phyloP scores from a whole-genome alignment of 495 filamentous ascomycete species.

The Penicillium tannophilum region DNA sequence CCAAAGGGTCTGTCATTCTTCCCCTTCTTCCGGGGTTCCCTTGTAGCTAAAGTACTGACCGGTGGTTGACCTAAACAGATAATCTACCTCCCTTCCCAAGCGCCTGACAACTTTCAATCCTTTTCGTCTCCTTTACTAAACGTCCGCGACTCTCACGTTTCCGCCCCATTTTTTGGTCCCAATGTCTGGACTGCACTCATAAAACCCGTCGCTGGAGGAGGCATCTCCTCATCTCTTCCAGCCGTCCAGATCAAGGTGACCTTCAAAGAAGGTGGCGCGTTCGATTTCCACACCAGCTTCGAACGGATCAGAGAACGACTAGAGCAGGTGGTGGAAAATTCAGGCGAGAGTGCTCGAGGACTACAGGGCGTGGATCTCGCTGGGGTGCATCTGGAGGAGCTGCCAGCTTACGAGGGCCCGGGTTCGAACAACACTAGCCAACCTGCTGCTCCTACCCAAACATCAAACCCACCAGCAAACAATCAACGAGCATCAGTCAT shows the following conservation, averaged over 20 bases:
- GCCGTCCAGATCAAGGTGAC: constrained; percentile 78
- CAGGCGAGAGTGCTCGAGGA: constrained; percentile 49
- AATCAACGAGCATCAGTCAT: constrained; percentile 22
- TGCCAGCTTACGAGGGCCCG: constrained; percentile 73
- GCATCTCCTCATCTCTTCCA: constrained; percentile 72
- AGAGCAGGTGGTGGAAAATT: constrained; percentile 75
- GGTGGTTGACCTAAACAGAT: constrained; percentile 52
- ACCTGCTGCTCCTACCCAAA: constrained; percentile 3
- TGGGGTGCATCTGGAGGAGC: constrained; percentile 72
- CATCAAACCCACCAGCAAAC: constrained; percentile 15
- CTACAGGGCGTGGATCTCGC: constrained; percentile 55
- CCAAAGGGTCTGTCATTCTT: constrained; percentile 65
- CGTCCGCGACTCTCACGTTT: constrained; percentile 84
- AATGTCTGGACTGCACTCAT: constrained; percentile 85
- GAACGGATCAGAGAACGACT: constrained; percentile 83
- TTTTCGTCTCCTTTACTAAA: constrained; percentile 87
- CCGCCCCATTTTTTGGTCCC: constrained; percentile 92
- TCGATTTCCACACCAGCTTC: constrained; percentile 83
- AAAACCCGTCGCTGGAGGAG: constrained; percentile 80
- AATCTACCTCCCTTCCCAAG: constrained; percentile 79
- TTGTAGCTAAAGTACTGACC: constrained; percentile 7
- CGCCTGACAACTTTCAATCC: constrained; percentile 72
- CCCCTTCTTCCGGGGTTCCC: neutral
- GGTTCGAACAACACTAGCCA: constrained; percentile 13
- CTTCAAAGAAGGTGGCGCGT: constrained; percentile 94